Evolutionary conservation across 176 grass and related monocot genomes (phyloP), one percentile per base, ranked within the genome.

Genomic region (Urochloa ruziziensis): DNA sequence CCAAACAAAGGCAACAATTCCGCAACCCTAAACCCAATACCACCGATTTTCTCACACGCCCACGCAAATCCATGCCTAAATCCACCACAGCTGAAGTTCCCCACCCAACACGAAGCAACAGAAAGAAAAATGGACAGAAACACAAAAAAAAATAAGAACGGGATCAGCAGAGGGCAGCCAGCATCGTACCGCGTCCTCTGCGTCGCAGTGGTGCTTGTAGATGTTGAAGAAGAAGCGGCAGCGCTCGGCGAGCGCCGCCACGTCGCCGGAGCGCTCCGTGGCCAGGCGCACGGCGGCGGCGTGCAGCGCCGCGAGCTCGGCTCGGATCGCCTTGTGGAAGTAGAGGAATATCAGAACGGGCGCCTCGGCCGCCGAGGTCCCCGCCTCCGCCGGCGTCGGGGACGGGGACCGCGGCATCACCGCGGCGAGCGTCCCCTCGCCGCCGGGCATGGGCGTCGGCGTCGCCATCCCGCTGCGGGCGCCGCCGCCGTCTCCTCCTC

Each of bases 171-270:
- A 54, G 61, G 87, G 48, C 24, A 73, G 64, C 39, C 43, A 80
- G 76, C 74, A 58, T 42, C 80, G 52, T 96, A 99, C 96, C 85
- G 91, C 89, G 77, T 99, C 96, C 85, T 99, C 96, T 54, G 96
- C 97, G 73, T 99, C 85, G 88, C 93, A 99, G 83, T 99, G 97
- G 84, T 96, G 91, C 70, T 96, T 94, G 79, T 99, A 99, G 75
- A 99, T 94, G 86, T 76, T 89, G 82, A 96, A 88, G 80, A 99
- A 85, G 82, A 94, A 99, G 68, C 87, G 87, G 89, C 91, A 99
- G 59, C 89, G 91, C 57, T 74, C 80, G 42, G 93, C 87, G 9
- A 99, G 48, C 32, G 72, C 82, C 11, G 6, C 71, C 54, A 99
- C 87, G 58, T 96, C 93, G 67, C 91, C 93, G 7, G 80, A 59